phyloP scores from a whole-genome alignment of 441 rosid species.

The Geranium incanum region DNA sequence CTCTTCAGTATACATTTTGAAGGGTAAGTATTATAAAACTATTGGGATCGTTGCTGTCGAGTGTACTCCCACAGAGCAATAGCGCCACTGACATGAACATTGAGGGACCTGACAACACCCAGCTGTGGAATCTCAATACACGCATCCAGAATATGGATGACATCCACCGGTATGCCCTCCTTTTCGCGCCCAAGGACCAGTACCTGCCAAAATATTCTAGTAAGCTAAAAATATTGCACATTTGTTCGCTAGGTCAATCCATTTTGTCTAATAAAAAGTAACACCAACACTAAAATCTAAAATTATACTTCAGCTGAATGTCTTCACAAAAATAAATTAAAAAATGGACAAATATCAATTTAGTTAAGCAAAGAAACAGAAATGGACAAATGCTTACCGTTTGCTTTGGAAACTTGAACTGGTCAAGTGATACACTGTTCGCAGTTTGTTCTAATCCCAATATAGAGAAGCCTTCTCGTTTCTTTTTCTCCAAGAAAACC shows the following conservation, averaged over 20 bases:
- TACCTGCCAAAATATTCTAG: slow-evolving; percentile 43
- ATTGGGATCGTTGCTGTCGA: slow-evolving; percentile 67
- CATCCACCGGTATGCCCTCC: slow-evolving; percentile 91
- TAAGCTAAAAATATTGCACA: not conserved
- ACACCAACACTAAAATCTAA: not conserved
- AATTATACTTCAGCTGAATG: not conserved
- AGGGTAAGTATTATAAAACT: slow-evolving; percentile 15
- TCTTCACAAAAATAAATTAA: not conserved
- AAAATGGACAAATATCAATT: not conserved
- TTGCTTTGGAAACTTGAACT: slow-evolving; percentile 58
- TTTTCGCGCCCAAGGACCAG: slow-evolving; percentile 92
- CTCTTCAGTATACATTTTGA: not conserved
- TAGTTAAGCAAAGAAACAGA: not conserved
- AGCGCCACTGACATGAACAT: slow-evolving; percentile 95
- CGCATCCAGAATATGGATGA: slow-evolving; percentile 77
- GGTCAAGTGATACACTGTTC: slow-evolving; percentile 71
- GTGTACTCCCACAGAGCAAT: slow-evolving; percentile 98
- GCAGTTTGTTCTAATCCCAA: slow-evolving; percentile 96
- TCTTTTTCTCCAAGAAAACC: slow-evolving; percentile 73
- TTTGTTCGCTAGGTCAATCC: not conserved
- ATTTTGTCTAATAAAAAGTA: not conserved
- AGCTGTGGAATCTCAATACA: slow-evolving; percentile 94
- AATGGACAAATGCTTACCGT: slow-evolving; percentile 41
- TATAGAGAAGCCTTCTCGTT: slow-evolving; percentile 80
- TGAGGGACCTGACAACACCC: slow-evolving; percentile 91